Evolutionary conservation across 768 basidiomycete genomes (phyloP).

Genomic region (Psilocybe subaeruginosa): DNA sequence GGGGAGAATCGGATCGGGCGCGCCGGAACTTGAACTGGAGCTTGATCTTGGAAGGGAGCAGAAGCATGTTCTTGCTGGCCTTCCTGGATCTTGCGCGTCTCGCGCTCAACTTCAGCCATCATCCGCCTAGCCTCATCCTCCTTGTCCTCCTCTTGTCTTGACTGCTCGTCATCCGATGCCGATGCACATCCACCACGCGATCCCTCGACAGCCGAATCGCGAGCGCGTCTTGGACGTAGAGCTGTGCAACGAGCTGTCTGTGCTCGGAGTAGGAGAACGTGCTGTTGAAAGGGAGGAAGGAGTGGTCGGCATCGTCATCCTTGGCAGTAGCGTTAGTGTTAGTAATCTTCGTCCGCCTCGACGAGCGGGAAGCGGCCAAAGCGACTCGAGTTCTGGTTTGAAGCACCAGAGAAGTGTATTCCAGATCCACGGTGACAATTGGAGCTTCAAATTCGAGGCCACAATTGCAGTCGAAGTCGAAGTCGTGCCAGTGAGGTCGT

Average conservation of each 20-base stretch:
- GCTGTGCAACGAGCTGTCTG: slow-evolving; percentile 8
- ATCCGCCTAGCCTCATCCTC: slow-evolving; percentile 15
- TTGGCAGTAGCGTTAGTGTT: not conserved
- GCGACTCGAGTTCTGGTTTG: not conserved
- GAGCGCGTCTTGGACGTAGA: slow-evolving; percentile 28
- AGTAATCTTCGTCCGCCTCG: slow-evolving; percentile 22
- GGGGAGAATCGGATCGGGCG: slow-evolving; percentile 17
- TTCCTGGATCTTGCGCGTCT: slow-evolving; percentile 5
- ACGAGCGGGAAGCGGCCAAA: slow-evolving; percentile 22
- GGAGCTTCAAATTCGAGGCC: too few relatives aligned
- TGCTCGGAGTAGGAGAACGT: not conserved
- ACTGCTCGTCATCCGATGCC: too few relatives aligned
- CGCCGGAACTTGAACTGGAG: not conserved
- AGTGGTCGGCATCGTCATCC: not conserved
- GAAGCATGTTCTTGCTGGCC: not conserved
- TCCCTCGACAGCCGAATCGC: slow-evolving; percentile 23
- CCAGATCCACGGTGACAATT: too few relatives aligned
- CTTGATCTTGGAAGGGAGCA: not conserved
- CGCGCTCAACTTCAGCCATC: slow-evolving; percentile 11
- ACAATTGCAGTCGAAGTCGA: too few relatives aligned
- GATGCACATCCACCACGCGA: slow-evolving; percentile 14
- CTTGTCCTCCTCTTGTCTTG: not conserved
- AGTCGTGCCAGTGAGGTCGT: too few relatives aligned
- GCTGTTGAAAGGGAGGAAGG: not conserved
- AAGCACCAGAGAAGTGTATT: too few relatives aligned